Conservation (phyloP, 305 asterid species). For the Plantago coronopus region DNA sequence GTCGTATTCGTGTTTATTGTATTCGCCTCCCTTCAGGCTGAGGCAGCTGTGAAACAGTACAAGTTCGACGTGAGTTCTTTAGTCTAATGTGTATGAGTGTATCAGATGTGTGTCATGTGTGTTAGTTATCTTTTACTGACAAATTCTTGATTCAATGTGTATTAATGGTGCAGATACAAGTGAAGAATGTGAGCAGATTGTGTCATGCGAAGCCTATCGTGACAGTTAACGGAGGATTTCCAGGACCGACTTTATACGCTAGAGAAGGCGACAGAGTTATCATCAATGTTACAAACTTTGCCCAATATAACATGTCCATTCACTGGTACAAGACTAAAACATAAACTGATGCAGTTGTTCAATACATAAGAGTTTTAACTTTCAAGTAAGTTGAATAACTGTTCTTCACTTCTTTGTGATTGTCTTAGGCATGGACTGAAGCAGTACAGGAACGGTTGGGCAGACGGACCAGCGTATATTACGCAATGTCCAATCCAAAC, state of each 20-base stretch:
- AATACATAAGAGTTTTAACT: neutral
- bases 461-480: constrained; percentile 85
- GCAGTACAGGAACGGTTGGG: constrained; percentile 73
- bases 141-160: too few species aligned
- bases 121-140: neutral
- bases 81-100: neutral
- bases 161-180: constrained; percentile 43
- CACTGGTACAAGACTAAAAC: constrained; percentile 42
- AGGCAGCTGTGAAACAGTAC: constrained; percentile 19
- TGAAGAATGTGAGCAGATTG: constrained; percentile 55
- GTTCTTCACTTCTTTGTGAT: neutral
- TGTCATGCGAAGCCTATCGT: constrained; percentile 68
- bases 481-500: constrained; percentile 71
- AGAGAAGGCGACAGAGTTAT: constrained; percentile 57
- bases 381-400: neutral
- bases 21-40: constrained; percentile 1
- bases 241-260: constrained; percentile 62
- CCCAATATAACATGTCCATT: constrained; percentile 66
- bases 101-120: neutral
- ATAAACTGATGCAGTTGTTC: neutral
- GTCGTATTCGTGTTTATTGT: constrained; percentile 7
- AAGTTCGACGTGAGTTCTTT: constrained; percentile 25
- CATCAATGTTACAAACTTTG: constrained; percentile 58
- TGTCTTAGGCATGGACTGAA: constrained; percentile 58
- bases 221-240: constrained; percentile 51